These are phyloP conservation scores for Vitis labrusca DNA, from an alignment of 164 flowering plant species.

Conservation along the genomic window DNA sequence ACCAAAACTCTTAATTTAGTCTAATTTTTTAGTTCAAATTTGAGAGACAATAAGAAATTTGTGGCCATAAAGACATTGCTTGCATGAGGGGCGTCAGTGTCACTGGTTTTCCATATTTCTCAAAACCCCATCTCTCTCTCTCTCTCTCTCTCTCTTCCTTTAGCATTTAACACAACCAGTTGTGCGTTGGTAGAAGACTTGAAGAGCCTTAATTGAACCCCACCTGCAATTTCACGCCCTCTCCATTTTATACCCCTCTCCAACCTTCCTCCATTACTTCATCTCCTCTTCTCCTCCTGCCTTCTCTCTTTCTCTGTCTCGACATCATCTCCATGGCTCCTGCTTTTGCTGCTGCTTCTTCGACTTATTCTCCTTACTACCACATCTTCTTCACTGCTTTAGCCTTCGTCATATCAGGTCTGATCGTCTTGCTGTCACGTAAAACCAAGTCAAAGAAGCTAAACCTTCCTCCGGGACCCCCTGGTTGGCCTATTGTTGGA, in stretches of 20 bases:
- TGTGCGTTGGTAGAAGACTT: background rate
- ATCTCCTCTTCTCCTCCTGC: background rate
- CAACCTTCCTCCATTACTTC: background rate
- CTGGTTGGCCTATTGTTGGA: conserved; percentile 88
- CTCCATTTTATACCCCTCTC: conserved; percentile 11
- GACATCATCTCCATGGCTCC: conserved; percentile 14
- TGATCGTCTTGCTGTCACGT: conserved; percentile 31
- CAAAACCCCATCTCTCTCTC: too few relatives aligned
- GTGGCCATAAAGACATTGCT: too few relatives aligned
- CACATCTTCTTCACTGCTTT: conserved; percentile 37
- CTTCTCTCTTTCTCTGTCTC: background rate
- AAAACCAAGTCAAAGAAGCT: conserved; percentile 27
- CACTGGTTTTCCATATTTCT: too few relatives aligned
- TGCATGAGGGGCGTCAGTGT: too few relatives aligned
- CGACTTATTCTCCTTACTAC: conserved; percentile 26
- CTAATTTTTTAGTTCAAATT: too few relatives aligned
- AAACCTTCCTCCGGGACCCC: conserved; percentile 87
- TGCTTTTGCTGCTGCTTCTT: conserved; percentile 7
- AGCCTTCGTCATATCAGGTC: conserved; percentile 31
- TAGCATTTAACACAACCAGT: too few relatives aligned
- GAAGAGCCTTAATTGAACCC: conserved; percentile 5
- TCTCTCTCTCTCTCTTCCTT: too few relatives aligned
- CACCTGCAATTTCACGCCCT: conserved; percentile 27
- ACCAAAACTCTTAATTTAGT: too few relatives aligned
- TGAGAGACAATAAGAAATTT: too few relatives aligned